phyloP scores from a whole-genome alignment of 2,329 filamentous ascomycete species.

The Zalaria sp. region DNA sequence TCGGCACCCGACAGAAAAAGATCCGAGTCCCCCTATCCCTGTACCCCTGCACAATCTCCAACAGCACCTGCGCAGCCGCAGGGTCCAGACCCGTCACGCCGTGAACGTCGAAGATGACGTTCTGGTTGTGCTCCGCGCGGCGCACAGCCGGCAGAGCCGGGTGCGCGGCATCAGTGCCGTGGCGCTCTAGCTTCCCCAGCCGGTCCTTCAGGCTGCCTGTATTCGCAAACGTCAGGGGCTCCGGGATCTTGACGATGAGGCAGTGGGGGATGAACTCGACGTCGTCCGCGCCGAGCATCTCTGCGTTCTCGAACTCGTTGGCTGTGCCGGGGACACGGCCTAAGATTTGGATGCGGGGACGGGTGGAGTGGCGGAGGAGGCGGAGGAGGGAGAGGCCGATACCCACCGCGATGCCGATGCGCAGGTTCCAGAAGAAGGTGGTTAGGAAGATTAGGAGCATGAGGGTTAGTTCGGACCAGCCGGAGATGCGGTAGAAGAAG shows the following conservation, averaged over 20 bases:
- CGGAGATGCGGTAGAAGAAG: conserved; percentile 77
- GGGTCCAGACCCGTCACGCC: conserved; percentile 93
- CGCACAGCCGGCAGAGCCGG: conserved; percentile 74
- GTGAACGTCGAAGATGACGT: conserved; percentile 93
- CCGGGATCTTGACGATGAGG: conserved; percentile 92
- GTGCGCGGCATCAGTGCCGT: conserved; percentile 74
- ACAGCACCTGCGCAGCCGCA: conserved; percentile 79
- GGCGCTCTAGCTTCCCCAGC: conserved; percentile 70
- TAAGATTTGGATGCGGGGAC: conserved; percentile 89
- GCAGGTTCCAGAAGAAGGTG: conserved; percentile 90
- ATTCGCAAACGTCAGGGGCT: conserved; percentile 93
- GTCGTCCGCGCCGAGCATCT: conserved; percentile 32
- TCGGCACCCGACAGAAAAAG: conserved; percentile 52
- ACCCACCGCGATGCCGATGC: conserved; percentile 84
- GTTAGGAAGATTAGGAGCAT: conserved; percentile 85
- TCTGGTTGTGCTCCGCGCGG: conserved; percentile 67
- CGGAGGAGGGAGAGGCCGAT: conserved; percentile 82
- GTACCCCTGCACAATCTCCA: conserved; percentile 76
- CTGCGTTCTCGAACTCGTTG: conserved; percentile 74
- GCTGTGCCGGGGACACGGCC: conserved; percentile 70
- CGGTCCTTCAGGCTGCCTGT: conserved; percentile 72
- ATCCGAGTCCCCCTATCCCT: conserved; percentile 61
- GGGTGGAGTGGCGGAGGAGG: conserved; percentile 79
- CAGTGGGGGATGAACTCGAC: conserved; percentile 87
- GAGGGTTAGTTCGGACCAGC: conserved; percentile 71